phyloP scores from a whole-genome alignment of 352 stramenopile genomes.

The Phytophthora hybrid region DNA sequence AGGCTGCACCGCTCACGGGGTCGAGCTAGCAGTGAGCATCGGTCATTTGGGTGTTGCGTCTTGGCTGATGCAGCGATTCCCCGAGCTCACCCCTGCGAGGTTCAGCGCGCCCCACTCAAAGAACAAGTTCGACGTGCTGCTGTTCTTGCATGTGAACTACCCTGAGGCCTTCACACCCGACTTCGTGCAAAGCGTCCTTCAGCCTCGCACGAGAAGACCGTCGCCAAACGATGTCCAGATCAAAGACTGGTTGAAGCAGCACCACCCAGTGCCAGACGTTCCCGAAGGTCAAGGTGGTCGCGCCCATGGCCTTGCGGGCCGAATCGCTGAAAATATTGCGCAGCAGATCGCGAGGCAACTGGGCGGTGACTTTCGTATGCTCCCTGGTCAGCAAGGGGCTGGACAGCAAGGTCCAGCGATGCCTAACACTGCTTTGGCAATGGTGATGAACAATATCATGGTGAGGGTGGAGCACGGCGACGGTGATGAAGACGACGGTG shows the following conservation, averaged over 20 bases:
- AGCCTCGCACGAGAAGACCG: background rate
- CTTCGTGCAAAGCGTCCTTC: background rate
- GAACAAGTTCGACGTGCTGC: conserved; percentile 7
- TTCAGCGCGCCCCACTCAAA: background rate
- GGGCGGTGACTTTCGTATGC: background rate
- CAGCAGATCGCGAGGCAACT: background rate
- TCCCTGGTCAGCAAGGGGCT: background rate
- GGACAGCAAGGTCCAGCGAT: background rate
- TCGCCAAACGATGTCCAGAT: background rate
- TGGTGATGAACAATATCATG: conserved; percentile 2
- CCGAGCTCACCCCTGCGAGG: background rate
- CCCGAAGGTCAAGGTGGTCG: background rate
- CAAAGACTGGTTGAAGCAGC: background rate
- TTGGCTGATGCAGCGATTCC: conserved; percentile 1
- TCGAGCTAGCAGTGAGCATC: background rate
- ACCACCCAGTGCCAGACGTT: background rate
- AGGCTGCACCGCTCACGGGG: conserved; percentile 1
- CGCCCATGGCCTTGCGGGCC: background rate
- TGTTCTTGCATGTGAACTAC: conserved; percentile 13
- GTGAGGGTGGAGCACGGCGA: background rate
- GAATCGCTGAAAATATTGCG: background rate
- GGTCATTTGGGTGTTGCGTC: conserved; percentile 7
- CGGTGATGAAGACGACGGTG: background rate
- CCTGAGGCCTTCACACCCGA: background rate
- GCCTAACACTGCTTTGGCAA: background rate